A percentile compares a stretch with the other conserved stretches of the same genome.
These are phyloP conservation scores for Earliella scabrosa DNA, from an alignment of 1,284 basidiomycete genomes.

Conservation along the genomic window DNA sequence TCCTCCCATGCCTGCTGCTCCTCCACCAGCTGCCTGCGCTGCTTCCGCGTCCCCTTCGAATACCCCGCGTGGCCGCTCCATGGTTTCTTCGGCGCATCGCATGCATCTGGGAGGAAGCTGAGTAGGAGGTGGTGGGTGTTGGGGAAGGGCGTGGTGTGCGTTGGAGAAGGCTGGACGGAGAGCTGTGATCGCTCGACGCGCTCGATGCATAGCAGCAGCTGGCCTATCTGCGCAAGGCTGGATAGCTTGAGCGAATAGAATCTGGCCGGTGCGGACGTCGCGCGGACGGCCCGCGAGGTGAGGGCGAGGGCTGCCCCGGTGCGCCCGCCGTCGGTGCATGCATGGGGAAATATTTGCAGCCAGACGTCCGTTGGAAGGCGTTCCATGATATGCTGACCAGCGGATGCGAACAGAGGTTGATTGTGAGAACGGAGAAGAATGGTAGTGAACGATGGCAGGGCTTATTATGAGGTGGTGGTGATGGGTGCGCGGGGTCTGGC, in stretches of 20 bases:
- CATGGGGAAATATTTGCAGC: constrained; percentile 4
- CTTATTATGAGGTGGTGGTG: too few species aligned
- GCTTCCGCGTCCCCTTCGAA: constrained; percentile 8
- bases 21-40: constrained; percentile 7
- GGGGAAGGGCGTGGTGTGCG: too few species aligned
- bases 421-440: neutral
- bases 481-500: too few species aligned
- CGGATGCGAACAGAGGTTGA: neutral
- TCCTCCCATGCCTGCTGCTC: constrained; percentile 15
- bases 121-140: constrained; percentile 16
- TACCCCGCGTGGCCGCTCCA: constrained; percentile 18
- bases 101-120: constrained; percentile 20
- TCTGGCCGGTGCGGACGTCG: constrained; percentile 4
- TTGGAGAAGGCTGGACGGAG: too few species aligned
- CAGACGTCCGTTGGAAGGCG: constrained; percentile 8
- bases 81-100: constrained; percentile 13
- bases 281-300: constrained; percentile 8
- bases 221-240: constrained; percentile 13
- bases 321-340: constrained; percentile 14
- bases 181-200: constrained; percentile 2
- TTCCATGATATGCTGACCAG: neutral
- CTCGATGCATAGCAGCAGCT: constrained; percentile 12
- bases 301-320: constrained; percentile 13
- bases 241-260: constrained; percentile 14
- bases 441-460: neutral